Conservation (phyloP, 352 stramenopile genomes). For the Phytophthora foliorum region DNA sequence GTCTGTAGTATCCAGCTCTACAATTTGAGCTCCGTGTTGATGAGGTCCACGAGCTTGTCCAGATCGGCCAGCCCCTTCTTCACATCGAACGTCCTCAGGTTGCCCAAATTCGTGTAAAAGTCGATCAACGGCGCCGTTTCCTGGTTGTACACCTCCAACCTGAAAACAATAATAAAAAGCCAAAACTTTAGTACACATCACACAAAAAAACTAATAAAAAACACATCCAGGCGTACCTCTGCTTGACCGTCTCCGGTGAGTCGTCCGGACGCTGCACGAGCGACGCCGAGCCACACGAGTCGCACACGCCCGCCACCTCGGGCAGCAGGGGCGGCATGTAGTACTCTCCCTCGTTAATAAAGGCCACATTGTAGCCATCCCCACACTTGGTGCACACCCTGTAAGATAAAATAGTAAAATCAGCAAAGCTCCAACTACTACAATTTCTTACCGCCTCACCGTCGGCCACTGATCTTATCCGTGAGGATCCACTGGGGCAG, state of each 20-base stretch:
- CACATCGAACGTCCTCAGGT: conserved; percentile 85
- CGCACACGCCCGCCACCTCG: conserved; percentile 84
- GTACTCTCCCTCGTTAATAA: conserved; percentile 89
- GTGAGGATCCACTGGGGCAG: conserved; percentile 89
- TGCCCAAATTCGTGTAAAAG: conserved; percentile 88
- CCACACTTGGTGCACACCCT: conserved; percentile 89
- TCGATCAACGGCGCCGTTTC: conserved; percentile 90
- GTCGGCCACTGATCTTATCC: conserved; percentile 91
- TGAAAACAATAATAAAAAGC: conserved; percentile 19
- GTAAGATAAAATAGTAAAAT: background rate
- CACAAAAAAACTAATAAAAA: conserved; percentile 9
- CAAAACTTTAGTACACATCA: conserved; percentile 9
- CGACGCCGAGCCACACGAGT: conserved; percentile 76
- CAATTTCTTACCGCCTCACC: conserved; percentile 46
- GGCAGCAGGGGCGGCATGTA: conserved; percentile 92
- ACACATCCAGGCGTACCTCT: conserved; percentile 46
- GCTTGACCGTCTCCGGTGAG: conserved; percentile 77
- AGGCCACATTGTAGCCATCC: conserved; percentile 89
- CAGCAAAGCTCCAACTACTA: background rate
- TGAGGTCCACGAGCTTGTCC: conserved; percentile 77
- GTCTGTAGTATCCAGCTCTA: conserved; percentile 29
- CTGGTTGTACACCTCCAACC: conserved; percentile 90
- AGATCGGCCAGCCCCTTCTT: conserved; percentile 89
- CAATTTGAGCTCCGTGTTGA: conserved; percentile 66
- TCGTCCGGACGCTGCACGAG: conserved; percentile 90